Base-by-base conservation (phyloP, 1,139 yeast species). In the Scheffersomyces quercinus region DNA sequence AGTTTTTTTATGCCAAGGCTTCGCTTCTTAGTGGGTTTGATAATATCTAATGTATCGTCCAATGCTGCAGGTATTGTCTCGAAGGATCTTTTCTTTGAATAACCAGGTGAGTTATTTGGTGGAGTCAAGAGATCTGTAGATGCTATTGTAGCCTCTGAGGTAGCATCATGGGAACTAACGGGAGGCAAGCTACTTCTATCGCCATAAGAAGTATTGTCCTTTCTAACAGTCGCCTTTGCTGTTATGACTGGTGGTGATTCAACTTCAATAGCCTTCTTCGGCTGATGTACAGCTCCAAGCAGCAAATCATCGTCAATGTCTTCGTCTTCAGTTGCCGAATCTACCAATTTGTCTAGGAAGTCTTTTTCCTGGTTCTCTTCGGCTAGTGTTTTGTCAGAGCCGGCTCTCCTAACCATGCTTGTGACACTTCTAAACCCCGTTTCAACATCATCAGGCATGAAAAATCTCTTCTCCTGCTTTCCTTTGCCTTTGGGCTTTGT, bases 401-500 rank as follows among this genome's bases (percentile, higher is more conserved):
- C 50, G 41, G 59, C 53, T 44, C 62, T 67, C 39, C 68, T 60
- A 5, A 83, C 74, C 65, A 85, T 55, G 32, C 67, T 64, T 3
- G 80, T 68, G 1, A 88, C 93, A 12, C 71, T 69, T 35, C 73
- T 69, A 53, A 89, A 88, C 1, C 95, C 95, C 0, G 85, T 77
- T 29, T 75, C 79, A 3, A 82, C 96, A 57, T 83, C 76, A 51
- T 85, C 91, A 0, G 96, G 96, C 88, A 88, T 83, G 60, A 82
- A 81, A 53, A 88, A 88, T 43, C 65, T 54, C 55, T 73, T 74
- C 34, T 59, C 54, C 1, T 48, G 39, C 38, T 62, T 66, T 35
- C 52, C 46, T 11, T 47, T 38, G 26, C 42, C 48, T 26, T 40
- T 42, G 29, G 46, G 44, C 28, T 40, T 41, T 29, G 42, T 47